Evolutionary conservation across 148 eudicot genomes (phyloP), one percentile per base, ranked within the genome.

Genomic region (Polygonum maritimum): DNA sequence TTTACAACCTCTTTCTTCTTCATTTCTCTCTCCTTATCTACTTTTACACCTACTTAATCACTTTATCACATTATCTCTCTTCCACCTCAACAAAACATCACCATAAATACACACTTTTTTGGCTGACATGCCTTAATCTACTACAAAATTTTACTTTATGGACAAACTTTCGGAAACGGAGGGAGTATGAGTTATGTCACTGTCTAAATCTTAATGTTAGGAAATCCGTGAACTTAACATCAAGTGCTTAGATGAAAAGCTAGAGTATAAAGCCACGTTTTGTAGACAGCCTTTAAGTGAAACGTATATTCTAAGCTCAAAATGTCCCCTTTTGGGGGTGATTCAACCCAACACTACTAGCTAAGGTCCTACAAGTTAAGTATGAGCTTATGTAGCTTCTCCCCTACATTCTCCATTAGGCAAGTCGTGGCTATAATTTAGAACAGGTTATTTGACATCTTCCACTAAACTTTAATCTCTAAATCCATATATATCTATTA

Each of bases 241-340:
- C 57, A 52, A 58, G 35, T 58, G 38, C 33, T 4, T 33, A 22
- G 38, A 7, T 62, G 39, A 26, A 62, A 62, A 62, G 36, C 16
- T 2, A 62, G 33, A 62, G 69, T 9, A 6, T 65, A n/a, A 65
- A 22, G 35, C 65, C 65, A 58, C 65, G n/a, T 58, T 58, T 58
- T 22, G 65, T 7, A 58, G 40, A 65, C 70, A 65, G 14, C 35
- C 65, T 58, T 58, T 65, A 33, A 12, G 41, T 65, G 7, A 65
- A 65, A 33, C 70, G 41, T 65, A 65, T 65, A 65, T 33, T 65
- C 41, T 33, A 65, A 65, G 70, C 41, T 65, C 70, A 65, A 65
- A 65, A 33, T 65, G 70, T 65, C 35, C 41, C 70, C 19, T 65
- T 0, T 65, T 35, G 19, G 38, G 38, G 40, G 70, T 65, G 44